These are phyloP conservation scores for Porogramme epimiltina DNA, from an alignment of 1,284 basidiomycete genomes.

Conservation along the genomic window DNA sequence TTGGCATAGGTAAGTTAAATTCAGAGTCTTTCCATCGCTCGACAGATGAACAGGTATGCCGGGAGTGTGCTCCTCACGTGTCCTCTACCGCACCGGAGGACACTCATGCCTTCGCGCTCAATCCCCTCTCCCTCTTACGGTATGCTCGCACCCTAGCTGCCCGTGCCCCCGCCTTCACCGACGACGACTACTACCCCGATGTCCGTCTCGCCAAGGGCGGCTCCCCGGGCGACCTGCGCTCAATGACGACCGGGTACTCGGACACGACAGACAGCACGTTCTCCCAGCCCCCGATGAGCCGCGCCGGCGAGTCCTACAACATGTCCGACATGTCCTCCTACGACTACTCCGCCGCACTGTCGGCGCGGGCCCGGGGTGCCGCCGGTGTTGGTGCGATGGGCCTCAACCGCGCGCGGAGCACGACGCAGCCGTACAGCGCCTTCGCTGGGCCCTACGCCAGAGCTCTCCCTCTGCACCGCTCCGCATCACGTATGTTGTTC, in stretches of 20 bases:
- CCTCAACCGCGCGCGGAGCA: constrained; percentile 30
- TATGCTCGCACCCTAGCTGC: constrained; percentile 32
- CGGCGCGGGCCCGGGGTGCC: constrained; percentile 27
- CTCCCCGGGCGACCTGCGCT: constrained; percentile 17
- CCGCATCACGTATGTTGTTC: too few relatives aligned
- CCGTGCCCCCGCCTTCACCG: constrained; percentile 52
- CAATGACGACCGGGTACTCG: constrained; percentile 45
- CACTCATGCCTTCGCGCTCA: too few relatives aligned
- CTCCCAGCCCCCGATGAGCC: constrained; percentile 49
- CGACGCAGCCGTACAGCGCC: constrained; percentile 35
- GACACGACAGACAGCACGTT: constrained; percentile 66
- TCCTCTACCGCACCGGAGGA: too few relatives aligned
- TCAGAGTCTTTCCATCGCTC: too few relatives aligned
- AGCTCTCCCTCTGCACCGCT: too few relatives aligned
- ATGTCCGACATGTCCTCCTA: constrained; percentile 50
- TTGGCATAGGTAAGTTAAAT: too few relatives aligned
- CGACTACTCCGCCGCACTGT: constrained; percentile 35
- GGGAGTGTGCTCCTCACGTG: too few relatives aligned
- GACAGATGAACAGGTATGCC: too few relatives aligned
- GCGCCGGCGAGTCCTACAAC: constrained; percentile 41
- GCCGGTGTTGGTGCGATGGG: constrained; percentile 34
- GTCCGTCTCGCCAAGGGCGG: constrained; percentile 22
- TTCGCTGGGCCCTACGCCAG: constrained; percentile 30
- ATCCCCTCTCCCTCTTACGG: too few relatives aligned
- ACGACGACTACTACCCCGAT: constrained; percentile 43